These are phyloP conservation scores for Cavenderia fasciculata DNA, from an alignment of 78 protist species.

Conservation along the genomic window DNA sequence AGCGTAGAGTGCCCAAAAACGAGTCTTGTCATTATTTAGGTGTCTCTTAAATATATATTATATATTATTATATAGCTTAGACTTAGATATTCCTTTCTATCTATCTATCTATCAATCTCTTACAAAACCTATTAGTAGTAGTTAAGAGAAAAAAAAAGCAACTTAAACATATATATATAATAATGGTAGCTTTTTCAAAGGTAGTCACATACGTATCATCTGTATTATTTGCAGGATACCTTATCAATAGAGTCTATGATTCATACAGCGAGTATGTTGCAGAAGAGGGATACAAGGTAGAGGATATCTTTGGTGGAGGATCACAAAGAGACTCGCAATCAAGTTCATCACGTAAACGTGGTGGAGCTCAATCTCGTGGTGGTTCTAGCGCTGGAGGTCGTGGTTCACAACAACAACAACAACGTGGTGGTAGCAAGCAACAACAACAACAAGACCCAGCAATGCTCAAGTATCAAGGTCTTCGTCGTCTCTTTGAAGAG, in stretches of 20 bases:
- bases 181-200: constrained; percentile 26
- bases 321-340: no score
- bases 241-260: not conserved
- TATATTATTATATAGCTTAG: no score
- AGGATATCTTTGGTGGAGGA: not conserved
- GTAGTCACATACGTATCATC: not conserved
- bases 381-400: not conserved
- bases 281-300: constrained; percentile 9
- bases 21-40: no score
- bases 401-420: not conserved
- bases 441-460: not conserved
- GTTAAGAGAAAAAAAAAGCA: no score
- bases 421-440: not conserved
- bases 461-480: not conserved
- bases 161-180: no score
- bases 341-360: no score
- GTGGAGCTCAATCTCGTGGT: no score
- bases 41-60: no score
- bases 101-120: no score
- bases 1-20: no score
- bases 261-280: not conserved
- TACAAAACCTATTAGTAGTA: no score
- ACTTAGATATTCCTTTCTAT: no score
- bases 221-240: not conserved
- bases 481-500: not conserved